phyloP scores from a whole-genome alignment of 2,329 filamentous ascomycete species.

The Fusarium virguliforme region DNA sequence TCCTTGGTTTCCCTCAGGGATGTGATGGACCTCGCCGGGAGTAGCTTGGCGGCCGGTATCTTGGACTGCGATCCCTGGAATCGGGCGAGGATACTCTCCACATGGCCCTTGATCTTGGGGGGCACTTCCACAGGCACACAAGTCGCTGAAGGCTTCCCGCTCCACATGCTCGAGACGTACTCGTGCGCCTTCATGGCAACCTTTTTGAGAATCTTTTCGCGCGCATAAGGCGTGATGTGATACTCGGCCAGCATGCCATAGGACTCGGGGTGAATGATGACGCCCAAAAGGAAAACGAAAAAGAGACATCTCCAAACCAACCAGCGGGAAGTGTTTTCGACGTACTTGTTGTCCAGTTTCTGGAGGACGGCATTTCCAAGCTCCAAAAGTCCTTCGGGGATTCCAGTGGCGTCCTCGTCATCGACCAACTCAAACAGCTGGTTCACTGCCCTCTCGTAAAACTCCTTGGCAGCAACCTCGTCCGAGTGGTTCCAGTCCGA shows the following conservation, averaged over 20 bases:
- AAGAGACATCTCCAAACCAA: constrained; percentile 95
- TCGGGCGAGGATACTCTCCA: constrained; percentile 79
- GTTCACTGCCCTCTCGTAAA: constrained; percentile 86
- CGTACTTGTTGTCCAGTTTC: constrained; percentile 80
- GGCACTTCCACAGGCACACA: constrained; percentile 65
- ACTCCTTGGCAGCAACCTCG: constrained; percentile 86
- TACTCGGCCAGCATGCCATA: constrained; percentile 87
- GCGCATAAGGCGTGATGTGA: constrained; percentile 91
- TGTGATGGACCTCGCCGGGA: constrained; percentile 80
- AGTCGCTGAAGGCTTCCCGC: constrained; percentile 73
- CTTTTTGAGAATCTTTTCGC: constrained; percentile 85
- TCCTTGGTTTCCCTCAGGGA: constrained; percentile 83
- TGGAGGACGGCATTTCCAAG: constrained; percentile 87
- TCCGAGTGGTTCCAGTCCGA: constrained; percentile 84
- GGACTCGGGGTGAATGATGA: constrained; percentile 90
- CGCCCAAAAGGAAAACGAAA: constrained; percentile 85
- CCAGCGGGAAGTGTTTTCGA: constrained; percentile 84
- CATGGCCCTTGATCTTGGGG: constrained; percentile 75
- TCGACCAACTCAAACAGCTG: constrained; percentile 89
- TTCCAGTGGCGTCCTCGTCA: constrained; percentile 85
- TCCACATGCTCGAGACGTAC: constrained; percentile 85
- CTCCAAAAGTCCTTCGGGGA: constrained; percentile 88
- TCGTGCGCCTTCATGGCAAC: constrained; percentile 86
- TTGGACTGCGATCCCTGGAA: constrained; percentile 71
- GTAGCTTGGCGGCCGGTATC: constrained; percentile 70